A percentile compares a stretch with the other conserved stretches of the same genome.
These are phyloP conservation scores for Orbilia brochopaga DNA, from an alignment of 2,329 filamentous ascomycete species.

Conservation along the genomic window DNA sequence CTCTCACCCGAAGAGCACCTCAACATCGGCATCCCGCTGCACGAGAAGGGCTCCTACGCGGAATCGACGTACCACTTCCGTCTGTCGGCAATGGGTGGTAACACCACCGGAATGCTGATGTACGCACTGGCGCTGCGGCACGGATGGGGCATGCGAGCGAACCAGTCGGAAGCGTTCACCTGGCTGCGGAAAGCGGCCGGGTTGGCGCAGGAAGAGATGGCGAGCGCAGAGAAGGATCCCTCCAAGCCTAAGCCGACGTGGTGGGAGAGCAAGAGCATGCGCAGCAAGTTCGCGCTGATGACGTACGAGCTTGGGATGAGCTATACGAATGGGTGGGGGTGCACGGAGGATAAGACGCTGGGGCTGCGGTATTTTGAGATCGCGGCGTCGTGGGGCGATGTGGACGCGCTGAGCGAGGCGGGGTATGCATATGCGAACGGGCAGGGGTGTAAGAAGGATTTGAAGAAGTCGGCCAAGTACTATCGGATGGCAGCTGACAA, in stretches of 20 bases:
- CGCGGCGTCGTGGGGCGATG: conserved; percentile 94
- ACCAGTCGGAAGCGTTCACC: conserved; percentile 84
- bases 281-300: conserved; percentile 90
- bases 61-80: conserved; percentile 97
- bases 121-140: conserved; percentile 95
- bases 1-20: conserved; percentile 77
- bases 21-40: conserved; percentile 84
- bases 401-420: conserved; percentile 89
- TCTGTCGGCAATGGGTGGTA: conserved; percentile 80
- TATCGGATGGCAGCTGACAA: conserved; percentile 90
- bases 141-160: conserved; percentile 96
- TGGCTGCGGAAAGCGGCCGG: conserved; percentile 94
- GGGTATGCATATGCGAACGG: conserved; percentile 96
- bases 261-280: conserved; percentile 77
- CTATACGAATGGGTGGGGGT: conserved; percentile 98
- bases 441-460: conserved; percentile 90
- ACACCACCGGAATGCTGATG: conserved; percentile 92
- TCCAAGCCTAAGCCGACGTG: conserved; percentile 68
- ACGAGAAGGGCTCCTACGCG: conserved; percentile 83
- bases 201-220: conserved; percentile 78
- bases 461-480: conserved; percentile 90
- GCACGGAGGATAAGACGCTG: conserved; percentile 85
- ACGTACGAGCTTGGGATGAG: conserved; percentile 96
- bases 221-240: conserved; percentile 73
- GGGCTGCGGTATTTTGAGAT: conserved; percentile 95